Base-by-base conservation (phyloP, 495 filamentous ascomycete genomes). In the Aspergillus panamensis region DNA sequence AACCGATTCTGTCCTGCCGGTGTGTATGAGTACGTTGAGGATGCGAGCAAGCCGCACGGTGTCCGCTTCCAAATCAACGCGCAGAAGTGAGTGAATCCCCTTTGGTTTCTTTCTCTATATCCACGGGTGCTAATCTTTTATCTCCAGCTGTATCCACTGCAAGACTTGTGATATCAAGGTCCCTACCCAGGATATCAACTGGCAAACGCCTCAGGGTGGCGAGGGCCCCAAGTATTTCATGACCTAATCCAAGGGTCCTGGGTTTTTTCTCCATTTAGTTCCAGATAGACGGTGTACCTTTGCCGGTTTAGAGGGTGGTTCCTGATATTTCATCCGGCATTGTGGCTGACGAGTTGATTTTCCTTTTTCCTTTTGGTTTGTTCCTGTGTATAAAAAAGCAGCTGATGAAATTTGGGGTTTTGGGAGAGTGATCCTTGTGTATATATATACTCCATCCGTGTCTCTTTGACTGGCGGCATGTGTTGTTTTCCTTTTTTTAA, bases 151-250 rank as follows among this genome's bases (percentile, higher is more conserved):
- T 70, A 94, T 99, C 55, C 94, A 99, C 73, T 99, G 94, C 79
- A 99, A 99, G 83, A 97, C 94, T 3, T 99, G 94, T 68, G 94
- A 99, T 73, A 97, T 99, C 72, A 99, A 99, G 78, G 92, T 87
- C 12, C 94, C 94, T 3, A 83, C 86, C 50, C 94, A 99, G 74
- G 94, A 96, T 71, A 97, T 97, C 71, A 95, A 96, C 73, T 96
- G 92, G 92, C 82, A 89, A 54, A 92, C 92, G 4, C 94, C 94
- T 19, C 91, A 96, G 71, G 94, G 95, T 54, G 94, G 94, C 20
- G 94, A 96, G 72, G 94, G 94, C 2, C 94, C 94, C 5, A 97
- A 97, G 70, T 98, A 98, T 70, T 87, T 88, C 66, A 87, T 95
- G 87, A 97, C 94, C 25, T 96, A 56, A 49, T 53, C 21, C 8